Conservation (phyloP, 345 rosid genomes). For the Theobroma cacao region DNA sequence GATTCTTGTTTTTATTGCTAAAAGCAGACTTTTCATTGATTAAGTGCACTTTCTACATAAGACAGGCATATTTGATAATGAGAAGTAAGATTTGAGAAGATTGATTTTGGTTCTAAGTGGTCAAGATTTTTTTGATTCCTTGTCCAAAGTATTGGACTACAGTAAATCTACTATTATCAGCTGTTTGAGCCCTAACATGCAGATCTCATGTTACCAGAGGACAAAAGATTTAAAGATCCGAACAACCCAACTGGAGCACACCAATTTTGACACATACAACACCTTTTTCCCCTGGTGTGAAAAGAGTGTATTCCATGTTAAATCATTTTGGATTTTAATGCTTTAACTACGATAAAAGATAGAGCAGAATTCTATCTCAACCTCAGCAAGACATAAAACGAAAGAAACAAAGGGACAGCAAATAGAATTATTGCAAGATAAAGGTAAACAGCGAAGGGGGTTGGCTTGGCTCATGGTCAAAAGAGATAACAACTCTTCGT, state of each 20-base stretch:
- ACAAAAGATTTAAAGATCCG: not conserved
- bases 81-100: not conserved
- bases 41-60: not conserved
- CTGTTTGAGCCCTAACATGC: not conserved
- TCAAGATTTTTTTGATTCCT: not conserved
- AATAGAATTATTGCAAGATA: not conserved
- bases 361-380: not conserved
- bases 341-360: conserved; percentile 1
- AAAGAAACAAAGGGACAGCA: not conserved
- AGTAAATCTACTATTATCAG: not conserved
- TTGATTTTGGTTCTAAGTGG: conserved; percentile 3
- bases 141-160: not conserved
- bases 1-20: not conserved
- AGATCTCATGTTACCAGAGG: conserved; percentile 3
- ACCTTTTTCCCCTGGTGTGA: not conserved
- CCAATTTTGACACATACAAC: conserved; percentile 15
- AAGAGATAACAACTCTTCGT: conserved; percentile 5
- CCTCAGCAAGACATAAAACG: not conserved
- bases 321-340: not conserved
- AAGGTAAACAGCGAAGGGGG: not conserved
- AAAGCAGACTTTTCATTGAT: not conserved
- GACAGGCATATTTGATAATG: conserved; percentile 3
- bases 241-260: conserved; percentile 14
- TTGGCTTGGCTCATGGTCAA: conserved; percentile 7
- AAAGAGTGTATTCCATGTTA: not conserved